Evolutionary conservation across 192 early-diverging fungal genomes (phyloP), one percentile per base, ranked within the genome.

Genomic region (Coemansia sp.): DNA sequence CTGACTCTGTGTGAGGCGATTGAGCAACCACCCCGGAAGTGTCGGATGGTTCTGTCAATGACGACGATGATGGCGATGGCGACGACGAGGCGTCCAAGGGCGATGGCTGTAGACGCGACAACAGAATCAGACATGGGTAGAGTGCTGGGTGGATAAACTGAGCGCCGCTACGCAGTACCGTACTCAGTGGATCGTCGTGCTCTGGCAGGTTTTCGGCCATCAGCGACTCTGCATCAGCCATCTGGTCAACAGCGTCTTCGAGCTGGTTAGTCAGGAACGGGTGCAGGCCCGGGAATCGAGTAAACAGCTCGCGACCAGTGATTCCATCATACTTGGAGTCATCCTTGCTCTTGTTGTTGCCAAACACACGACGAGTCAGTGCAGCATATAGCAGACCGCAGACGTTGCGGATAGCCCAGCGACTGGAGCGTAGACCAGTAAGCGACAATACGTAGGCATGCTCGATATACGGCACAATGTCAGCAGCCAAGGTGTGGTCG

Each of bases 371-470:
- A 24, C 91, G 91, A 13, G 97, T 75, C 42, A 97, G 70, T 1
- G 96, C 89, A 9, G 94, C 91, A 75, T 94, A 98, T 65, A 98
- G 75, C 90, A 98, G 94, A 2, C 95, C 91, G 38, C 95, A 92
- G 55, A 94, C 95, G 78, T 98, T 98, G 46, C 97, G 89, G 43
- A 98, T 91, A 12, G 97, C 95, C 91, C 95, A 98, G 71, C 82
- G 80, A 40, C 74, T 74, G 24, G 95, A 96, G 16, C 89, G 90
- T 59, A 97, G 92, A 1, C 93, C 94, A 12, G 86, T 85, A 49
- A 98, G 93, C 29, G 92, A 87, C 61, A 96, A 76, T 27, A 88
- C 88, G 63, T 94, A 92, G 1, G 89, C 93, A 29, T 94, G 90
- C 44, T 91, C 89, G 33, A 93, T 75, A 75, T 92, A 93, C 13